Evolutionary conservation across 805 yeast genomes (phyloP), one percentile per base, ranked within the genome.

Genomic region (Komagataella pastoris): DNA sequence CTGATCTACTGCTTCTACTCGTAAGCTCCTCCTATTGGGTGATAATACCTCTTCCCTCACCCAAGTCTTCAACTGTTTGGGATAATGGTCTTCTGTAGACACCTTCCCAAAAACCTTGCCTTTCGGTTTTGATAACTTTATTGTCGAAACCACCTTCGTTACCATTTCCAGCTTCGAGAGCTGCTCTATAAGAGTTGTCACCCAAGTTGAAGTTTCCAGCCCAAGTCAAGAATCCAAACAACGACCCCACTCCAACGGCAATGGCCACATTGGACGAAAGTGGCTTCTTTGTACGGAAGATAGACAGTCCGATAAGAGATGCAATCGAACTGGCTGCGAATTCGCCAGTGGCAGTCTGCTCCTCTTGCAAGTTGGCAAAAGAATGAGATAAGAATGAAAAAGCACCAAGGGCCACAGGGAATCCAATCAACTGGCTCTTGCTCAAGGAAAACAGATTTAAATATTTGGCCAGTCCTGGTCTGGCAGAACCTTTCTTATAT

Each of bases 31-130:
- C n/a, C 47, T 54, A 64, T 30, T 58, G 57, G 52, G 64, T 67
- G 57, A 74, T 72, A 54, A 77, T 74, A 58, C 83, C 82, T 63
- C 83, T 71, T 51, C 83, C 83, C 57, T 69, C 80, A 56, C 96
- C 96, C 58, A 87, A 72, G 60, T 81, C 82, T 55, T 79, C 83
- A 24, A 84, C 77, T 7, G 95, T 85, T 68, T 85, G 89, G 18
- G 88, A 80, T 57, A 87, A 69, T 17, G 95, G 95, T 61, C 86
- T 78, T 73, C 96, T 82, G 70, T 81, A 78, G 63, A 80, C 79
- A 44, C 82, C 81, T 56, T 86, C 91, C 89, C 89, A 88, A 69
- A 85, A 85, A 44, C 81, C 81, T 61, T 78, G 83, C 53, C 63
- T 70, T 54, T 67, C 65, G 47, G 67, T 66, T 50, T 63, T 65